These are phyloP conservation scores for Paecilomyces dactylethromorphus DNA, from an alignment of 2,329 filamentous ascomycete species.

Conservation along the genomic window DNA sequence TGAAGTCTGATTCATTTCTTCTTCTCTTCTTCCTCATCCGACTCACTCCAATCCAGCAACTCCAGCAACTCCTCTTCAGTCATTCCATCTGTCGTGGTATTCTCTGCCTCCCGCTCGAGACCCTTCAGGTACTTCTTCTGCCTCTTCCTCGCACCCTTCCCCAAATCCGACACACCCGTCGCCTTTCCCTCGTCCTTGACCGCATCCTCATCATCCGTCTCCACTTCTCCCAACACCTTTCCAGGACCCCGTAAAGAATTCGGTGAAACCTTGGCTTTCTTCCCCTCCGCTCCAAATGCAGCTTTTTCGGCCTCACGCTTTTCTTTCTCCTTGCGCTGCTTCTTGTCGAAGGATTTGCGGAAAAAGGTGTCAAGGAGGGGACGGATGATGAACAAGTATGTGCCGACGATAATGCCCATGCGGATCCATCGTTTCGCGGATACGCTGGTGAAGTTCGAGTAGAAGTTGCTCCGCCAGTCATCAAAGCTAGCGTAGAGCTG, in stretches of 20 bases:
- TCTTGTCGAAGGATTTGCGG: conserved; percentile 49
- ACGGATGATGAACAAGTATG: conserved; percentile 59
- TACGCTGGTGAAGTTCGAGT: conserved; percentile 29
- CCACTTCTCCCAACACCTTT: conserved; percentile 20
- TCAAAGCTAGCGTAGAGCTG: conserved; percentile 10
- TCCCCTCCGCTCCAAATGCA: conserved; percentile 27
- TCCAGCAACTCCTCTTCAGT: conserved; percentile 68
- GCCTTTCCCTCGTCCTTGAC: conserved; percentile 32
- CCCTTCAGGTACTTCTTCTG: conserved; percentile 59
- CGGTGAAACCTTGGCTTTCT: conserved; percentile 49
- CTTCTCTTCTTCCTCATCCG: conserved; percentile 4
- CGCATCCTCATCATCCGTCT: conserved; percentile 32
- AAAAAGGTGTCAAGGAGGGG: conserved; percentile 49
- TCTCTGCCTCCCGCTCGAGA: conserved; percentile 55
- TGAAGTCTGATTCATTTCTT: not conserved
- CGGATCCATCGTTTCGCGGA: conserved; percentile 48
- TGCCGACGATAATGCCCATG: conserved; percentile 62
- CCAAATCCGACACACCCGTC: conserved; percentile 50
- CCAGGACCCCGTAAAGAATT: conserved; percentile 55
- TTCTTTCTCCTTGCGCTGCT: conserved; percentile 44
- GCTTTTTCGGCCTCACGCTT: conserved; percentile 46
- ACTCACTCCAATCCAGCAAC: conserved; percentile 48
- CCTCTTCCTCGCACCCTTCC: conserved; percentile 59
- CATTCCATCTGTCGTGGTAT: conserved; percentile 50
- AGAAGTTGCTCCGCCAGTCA: conserved; percentile 13